Percentiles rank a stretch among this genome's conserved stretches.
phyloP scores from a whole-genome alignment of 2,329 filamentous ascomycete species.

The Dactylellina parvicollis region DNA sequence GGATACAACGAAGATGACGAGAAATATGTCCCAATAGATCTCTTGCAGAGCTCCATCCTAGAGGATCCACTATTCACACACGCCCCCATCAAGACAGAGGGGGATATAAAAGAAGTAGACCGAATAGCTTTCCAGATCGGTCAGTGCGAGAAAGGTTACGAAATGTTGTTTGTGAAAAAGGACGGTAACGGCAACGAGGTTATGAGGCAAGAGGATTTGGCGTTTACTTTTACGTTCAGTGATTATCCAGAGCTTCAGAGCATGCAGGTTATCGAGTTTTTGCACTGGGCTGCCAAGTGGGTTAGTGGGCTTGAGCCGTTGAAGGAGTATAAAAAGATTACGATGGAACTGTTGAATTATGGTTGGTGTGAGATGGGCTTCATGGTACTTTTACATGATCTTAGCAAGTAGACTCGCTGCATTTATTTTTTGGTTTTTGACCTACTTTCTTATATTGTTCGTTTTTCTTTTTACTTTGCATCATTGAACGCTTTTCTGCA shows the following conservation, averaged over 20 bases:
- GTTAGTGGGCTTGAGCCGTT: constrained; percentile 21
- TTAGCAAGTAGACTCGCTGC: constrained; percentile 22
- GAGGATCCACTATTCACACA: constrained; percentile 39
- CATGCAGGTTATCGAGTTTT: constrained; percentile 50
- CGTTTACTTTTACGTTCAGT: constrained; percentile 30
- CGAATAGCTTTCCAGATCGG: constrained; percentile 37
- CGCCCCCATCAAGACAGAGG: constrained; percentile 8
- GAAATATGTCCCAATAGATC: constrained; percentile 25
- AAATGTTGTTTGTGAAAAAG: constrained; percentile 23
- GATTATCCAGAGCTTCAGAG: constrained; percentile 35
- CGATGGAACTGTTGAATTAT: constrained; percentile 40
- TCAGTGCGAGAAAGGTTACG: constrained; percentile 26
- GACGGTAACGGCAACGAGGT: constrained; percentile 24
- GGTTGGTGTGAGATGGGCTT: constrained; percentile 46
- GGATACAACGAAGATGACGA: constrained; percentile 18
- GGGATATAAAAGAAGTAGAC: constrained; percentile 21
- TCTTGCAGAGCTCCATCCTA: constrained; percentile 35
- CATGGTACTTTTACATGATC: constrained; percentile 45
- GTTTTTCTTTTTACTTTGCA: neutral
- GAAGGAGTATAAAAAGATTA: constrained; percentile 40
- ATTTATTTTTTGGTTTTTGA: neutral
- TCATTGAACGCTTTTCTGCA: no score
- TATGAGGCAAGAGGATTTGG: constrained; percentile 23
- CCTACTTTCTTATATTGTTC: no score
- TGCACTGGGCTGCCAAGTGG: constrained; percentile 48